phyloP scores from a whole-genome alignment of 176 grass and related monocot genomes.

The Ensete glaucum region DNA sequence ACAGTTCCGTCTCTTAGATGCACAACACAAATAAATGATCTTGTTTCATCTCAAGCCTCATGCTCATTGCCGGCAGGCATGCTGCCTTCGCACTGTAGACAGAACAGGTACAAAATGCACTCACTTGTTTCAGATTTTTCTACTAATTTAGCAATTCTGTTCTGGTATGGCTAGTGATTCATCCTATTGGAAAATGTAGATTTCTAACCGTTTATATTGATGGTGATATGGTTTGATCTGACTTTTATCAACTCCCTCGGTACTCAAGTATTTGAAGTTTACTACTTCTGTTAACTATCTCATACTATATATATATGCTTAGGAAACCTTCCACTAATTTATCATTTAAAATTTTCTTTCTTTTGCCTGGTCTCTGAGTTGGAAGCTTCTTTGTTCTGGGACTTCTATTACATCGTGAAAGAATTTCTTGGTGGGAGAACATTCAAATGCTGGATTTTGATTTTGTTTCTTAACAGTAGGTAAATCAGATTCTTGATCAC shows the following conservation, averaged over 20 bases:
- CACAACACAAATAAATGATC: conserved; percentile 52
- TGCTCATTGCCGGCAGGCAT: conserved; percentile 57
- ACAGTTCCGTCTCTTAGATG: conserved; percentile 66
- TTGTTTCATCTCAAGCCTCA: conserved; percentile 71
- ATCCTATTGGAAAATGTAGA: background rate
- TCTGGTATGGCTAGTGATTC: background rate
- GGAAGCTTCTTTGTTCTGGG: no score
- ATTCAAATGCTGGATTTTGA: background rate
- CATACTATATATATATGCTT: no score
- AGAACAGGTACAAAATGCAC: conserved; percentile 45
- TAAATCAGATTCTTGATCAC: no score
- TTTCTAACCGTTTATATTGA: background rate
- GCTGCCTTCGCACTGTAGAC: conserved; percentile 58
- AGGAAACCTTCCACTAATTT: no score
- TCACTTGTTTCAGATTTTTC: background rate
- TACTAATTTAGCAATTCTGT: conserved; percentile 15
- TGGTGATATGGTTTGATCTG: no score
- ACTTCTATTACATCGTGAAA: background rate
- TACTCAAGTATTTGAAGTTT: background rate
- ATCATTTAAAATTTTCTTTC: no score
- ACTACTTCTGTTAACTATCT: no score
- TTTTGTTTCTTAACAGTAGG: background rate
- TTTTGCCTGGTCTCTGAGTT: no score
- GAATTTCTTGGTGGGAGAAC: background rate
- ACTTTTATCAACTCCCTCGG: background rate